Evolutionary conservation across 2,329 filamentous ascomycete species (phyloP).

Genomic region (Aspergillus jensenii): DNA sequence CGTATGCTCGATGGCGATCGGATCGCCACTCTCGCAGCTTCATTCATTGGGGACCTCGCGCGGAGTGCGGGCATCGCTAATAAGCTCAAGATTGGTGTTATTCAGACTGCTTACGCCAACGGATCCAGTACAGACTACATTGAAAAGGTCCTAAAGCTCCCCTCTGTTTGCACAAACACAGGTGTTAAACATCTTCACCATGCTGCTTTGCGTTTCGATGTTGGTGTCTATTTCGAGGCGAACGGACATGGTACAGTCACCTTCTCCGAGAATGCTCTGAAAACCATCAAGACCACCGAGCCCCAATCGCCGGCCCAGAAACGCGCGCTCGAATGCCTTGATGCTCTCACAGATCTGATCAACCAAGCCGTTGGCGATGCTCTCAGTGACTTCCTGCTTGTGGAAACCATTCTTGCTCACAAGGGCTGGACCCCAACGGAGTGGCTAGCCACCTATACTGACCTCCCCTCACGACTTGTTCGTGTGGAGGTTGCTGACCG

Average conservation of each 20-base stretch:
- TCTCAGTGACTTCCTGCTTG: slow-evolving; percentile 90
- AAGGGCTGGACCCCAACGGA: slow-evolving; percentile 87
- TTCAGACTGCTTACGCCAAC: slow-evolving; percentile 98
- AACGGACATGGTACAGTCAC: slow-evolving; percentile 97
- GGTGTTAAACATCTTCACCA: slow-evolving; percentile 98
- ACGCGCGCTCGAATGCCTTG: slow-evolving; percentile 80
- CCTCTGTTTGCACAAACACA: slow-evolving; percentile 88
- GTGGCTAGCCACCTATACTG: slow-evolving; percentile 89
- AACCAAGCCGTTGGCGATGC: slow-evolving; percentile 98
- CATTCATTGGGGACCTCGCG: slow-evolving; percentile 87
- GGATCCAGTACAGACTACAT: slow-evolving; percentile 92
- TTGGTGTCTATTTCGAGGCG: slow-evolving; percentile 97
- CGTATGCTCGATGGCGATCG: slow-evolving; percentile 93
- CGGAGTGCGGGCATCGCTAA: slow-evolving; percentile 74
- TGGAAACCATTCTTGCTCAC: slow-evolving; percentile 93
- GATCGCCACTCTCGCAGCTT: slow-evolving; percentile 90
- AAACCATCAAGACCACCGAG: slow-evolving; percentile 73
- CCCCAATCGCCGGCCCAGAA: slow-evolving; percentile 91
- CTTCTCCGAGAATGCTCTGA: slow-evolving; percentile 81
- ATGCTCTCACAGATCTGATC: slow-evolving; percentile 83
- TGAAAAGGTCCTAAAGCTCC: slow-evolving; percentile 80
- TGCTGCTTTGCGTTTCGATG: slow-evolving; percentile 89
- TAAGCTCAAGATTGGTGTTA: slow-evolving; percentile 85
- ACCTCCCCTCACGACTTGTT: slow-evolving; percentile 92
- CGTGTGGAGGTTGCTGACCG: slow-evolving; percentile 87